Evolutionary conservation across 1,284 basidiomycete genomes (phyloP).

Genomic region (Cryptococcus sp.): DNA sequence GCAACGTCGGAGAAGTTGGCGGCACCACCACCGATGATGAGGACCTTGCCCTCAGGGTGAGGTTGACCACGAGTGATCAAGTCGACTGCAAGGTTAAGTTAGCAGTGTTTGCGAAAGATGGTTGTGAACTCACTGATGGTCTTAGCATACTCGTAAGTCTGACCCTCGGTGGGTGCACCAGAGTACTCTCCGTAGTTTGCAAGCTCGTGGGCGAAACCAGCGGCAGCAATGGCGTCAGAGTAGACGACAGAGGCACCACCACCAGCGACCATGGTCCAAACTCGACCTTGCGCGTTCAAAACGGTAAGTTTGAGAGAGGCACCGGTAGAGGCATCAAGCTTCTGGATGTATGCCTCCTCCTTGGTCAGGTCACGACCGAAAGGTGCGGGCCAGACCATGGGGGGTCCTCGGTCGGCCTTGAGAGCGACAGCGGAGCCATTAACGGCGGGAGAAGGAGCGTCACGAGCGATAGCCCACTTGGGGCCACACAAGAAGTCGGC

Average conservation of each 20-base stretch:
- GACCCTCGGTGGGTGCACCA: conserved; percentile 95
- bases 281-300: conserved; percentile 87
- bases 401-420: conserved; percentile 89
- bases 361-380: conserved; percentile 98
- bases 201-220: conserved; percentile 94
- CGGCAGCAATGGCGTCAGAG: conserved; percentile 94
- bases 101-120: conserved; percentile 5
- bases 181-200: conserved; percentile 99
- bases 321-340: conserved; percentile 94
- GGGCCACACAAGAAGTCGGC: conserved; percentile 97
- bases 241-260: conserved; percentile 55
- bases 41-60: conserved; percentile 86
- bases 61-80: conserved; percentile 89
- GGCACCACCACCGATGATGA: conserved; percentile 98
- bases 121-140: conserved; percentile 71
- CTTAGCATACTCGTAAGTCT: conserved; percentile 99
- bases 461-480: conserved; percentile 98
- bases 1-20: conserved; percentile 99
- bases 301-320: conserved; percentile 98
- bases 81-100: conserved; percentile 62
- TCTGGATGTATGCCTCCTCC: conserved; percentile 98
- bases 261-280: conserved; percentile 99
- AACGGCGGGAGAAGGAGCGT: conserved; percentile 67
- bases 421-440: conserved; percentile 58
- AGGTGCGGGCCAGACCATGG: conserved; percentile 96